These are phyloP conservation scores for Cucumis variabilis DNA, from an alignment of 331 rosid genomes.

Conservation along the genomic window DNA sequence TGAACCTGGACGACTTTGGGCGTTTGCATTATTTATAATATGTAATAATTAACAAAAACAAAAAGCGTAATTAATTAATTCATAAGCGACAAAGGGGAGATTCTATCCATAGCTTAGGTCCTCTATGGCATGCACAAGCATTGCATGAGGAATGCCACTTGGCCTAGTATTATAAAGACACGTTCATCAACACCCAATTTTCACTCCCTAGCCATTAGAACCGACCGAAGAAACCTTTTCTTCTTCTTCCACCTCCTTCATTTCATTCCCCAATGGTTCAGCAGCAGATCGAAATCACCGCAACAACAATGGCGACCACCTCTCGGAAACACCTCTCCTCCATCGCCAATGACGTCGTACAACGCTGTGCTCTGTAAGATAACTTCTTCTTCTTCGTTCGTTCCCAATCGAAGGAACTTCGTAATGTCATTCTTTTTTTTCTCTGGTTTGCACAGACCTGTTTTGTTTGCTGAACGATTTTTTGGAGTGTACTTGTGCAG, in stretches of 20 bases:
- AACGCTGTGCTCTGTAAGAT: slow-evolving; percentile 65
- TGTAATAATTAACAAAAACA: too few species aligned
- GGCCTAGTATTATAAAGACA: background rate
- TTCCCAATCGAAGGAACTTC: background rate
- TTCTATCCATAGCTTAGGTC: background rate
- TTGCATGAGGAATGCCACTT: slow-evolving; percentile 26
- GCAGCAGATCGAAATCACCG: slow-evolving; percentile 9
- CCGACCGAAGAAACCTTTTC: background rate
- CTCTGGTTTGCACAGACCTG: background rate
- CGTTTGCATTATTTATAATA: too few species aligned
- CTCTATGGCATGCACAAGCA: background rate
- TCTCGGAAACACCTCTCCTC: slow-evolving; percentile 72
- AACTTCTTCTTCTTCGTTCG: background rate
- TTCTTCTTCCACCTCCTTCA: background rate
- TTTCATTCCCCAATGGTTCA: background rate
- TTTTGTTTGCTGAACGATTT: background rate
- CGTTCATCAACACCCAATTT: background rate
- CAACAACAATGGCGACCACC: slow-evolving; percentile 29
- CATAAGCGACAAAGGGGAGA: background rate
- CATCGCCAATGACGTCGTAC: slow-evolving; percentile 65
- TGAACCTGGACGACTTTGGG: too few species aligned
- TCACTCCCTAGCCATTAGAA: background rate
- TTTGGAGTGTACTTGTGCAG: slow-evolving; percentile 35
- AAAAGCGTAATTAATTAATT: background rate
- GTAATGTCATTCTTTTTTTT: background rate